These are phyloP conservation scores for Porphyrellus cyaneotinctus DNA, from an alignment of 768 basidiomycete species.

Conservation along the genomic window DNA sequence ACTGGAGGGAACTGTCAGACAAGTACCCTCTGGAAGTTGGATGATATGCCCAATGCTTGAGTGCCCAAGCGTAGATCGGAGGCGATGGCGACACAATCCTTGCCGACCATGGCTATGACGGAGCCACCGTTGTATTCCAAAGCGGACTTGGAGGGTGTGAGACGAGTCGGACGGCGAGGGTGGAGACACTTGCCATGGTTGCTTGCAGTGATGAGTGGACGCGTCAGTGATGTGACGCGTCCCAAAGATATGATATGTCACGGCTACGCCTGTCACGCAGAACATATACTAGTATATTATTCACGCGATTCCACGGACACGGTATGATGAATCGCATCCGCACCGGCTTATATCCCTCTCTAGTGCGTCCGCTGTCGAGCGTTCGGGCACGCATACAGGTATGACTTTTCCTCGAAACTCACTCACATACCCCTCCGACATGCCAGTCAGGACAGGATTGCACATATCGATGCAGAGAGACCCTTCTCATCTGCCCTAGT, in stretches of 20 bases:
- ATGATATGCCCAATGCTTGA: conserved; percentile 79
- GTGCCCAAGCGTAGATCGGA: conserved; percentile 90
- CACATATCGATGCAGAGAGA: conserved; percentile 44
- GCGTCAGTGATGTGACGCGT: conserved; percentile 20
- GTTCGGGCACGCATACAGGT: conserved; percentile 24
- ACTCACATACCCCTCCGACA: background rate
- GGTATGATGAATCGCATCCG: conserved; percentile 8
- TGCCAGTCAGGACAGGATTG: conserved; percentile 48
- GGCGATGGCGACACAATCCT: conserved; percentile 98
- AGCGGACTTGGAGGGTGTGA: conserved; percentile 56
- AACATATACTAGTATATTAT: too few species aligned
- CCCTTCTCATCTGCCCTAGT: conserved; percentile 52
- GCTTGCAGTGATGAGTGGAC: conserved; percentile 8
- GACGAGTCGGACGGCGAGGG: background rate
- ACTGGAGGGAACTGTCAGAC: conserved; percentile 11
- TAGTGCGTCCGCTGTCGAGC: conserved; percentile 10
- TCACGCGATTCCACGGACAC: background rate
- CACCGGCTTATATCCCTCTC: background rate
- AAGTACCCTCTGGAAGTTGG: conserved; percentile 91
- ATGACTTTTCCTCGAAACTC: background rate
- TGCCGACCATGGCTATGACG: conserved; percentile 98
- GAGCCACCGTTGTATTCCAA: conserved; percentile 97
- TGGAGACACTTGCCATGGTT: conserved; percentile 21
- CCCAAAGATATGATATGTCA: conserved; percentile 1
- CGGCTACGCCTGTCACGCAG: background rate